Percentiles rank a stretch among this genome's conserved stretches.
phyloP scores from a whole-genome alignment of 2,329 filamentous ascomycete species.

The Trematosphaeria pertusa region DNA sequence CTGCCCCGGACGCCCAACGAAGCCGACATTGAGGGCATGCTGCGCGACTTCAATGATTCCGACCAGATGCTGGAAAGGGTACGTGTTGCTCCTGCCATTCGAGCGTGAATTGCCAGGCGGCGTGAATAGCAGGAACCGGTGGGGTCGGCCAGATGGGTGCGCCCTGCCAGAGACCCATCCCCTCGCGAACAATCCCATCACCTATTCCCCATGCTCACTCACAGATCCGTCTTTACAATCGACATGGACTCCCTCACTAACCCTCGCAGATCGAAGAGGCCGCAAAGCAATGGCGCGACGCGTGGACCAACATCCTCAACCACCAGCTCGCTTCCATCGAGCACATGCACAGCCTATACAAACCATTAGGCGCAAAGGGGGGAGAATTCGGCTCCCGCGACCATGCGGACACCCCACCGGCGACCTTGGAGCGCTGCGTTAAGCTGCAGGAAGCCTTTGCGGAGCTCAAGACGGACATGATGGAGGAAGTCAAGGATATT shows the following conservation, averaged over 20 bases:
- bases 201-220: background rate
- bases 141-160: slow-evolving; percentile 16
- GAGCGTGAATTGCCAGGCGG: slow-evolving; percentile 9
- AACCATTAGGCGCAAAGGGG: slow-evolving; percentile 73
- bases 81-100: slow-evolving; percentile 34
- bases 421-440: slow-evolving; percentile 69
- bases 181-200: background rate
- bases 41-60: slow-evolving; percentile 82
- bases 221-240: background rate
- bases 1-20: slow-evolving; percentile 76
- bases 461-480: slow-evolving; percentile 74
- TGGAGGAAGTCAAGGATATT: slow-evolving; percentile 74
- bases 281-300: slow-evolving; percentile 77
- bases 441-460: slow-evolving; percentile 71
- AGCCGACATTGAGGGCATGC: slow-evolving; percentile 74
- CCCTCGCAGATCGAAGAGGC: slow-evolving; percentile 72
- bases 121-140: slow-evolving; percentile 18
- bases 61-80: slow-evolving; percentile 78
- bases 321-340: slow-evolving; percentile 71
- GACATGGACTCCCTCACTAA: slow-evolving; percentile 5
- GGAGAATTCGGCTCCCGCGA: slow-evolving; percentile 58
- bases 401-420: slow-evolving; percentile 66
- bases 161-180: background rate
- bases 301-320: slow-evolving; percentile 75
- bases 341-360: slow-evolving; percentile 76